Evolutionary conservation across 768 basidiomycete species (phyloP).

Genomic region (Agaricus subrufescens): DNA sequence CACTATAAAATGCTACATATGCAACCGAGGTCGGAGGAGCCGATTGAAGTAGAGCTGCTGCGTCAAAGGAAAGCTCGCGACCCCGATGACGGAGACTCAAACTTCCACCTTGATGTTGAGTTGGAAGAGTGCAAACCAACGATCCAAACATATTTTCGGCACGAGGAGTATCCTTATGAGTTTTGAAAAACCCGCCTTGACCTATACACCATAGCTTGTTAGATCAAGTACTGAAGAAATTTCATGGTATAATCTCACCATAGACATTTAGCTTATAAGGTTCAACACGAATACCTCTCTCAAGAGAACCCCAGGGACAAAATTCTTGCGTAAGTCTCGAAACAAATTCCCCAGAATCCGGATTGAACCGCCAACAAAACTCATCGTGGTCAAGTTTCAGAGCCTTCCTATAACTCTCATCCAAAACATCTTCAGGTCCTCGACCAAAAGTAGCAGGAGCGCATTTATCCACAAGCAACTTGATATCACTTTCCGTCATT

Average conservation of each 20-base stretch:
- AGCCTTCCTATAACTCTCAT: constrained; percentile 23
- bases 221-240: background rate
- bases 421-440: constrained; percentile 19
- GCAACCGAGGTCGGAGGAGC: constrained; percentile 15
- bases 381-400: constrained; percentile 17
- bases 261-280: constrained; percentile 35
- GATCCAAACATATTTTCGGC: constrained; percentile 44
- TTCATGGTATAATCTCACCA: constrained; percentile 18
- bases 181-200: constrained; percentile 42
- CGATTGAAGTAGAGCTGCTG: constrained; percentile 30
- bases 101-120: constrained; percentile 38
- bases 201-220: constrained; percentile 16
- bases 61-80: constrained; percentile 22
- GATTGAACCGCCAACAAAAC: constrained; percentile 18
- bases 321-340: constrained; percentile 11
- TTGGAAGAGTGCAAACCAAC: constrained; percentile 46
- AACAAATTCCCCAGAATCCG: constrained; percentile 10
- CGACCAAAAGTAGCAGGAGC: constrained; percentile 21
- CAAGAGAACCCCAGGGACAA: constrained; percentile 12
- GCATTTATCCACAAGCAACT: constrained; percentile 15
- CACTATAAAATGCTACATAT: constrained; percentile 32
- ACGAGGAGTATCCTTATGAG: constrained; percentile 45
- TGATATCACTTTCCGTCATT: constrained; percentile 5
- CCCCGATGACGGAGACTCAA: constrained; percentile 29
- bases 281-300: constrained; percentile 19